Percentiles rank a stretch among this genome's conserved stretches.
Conservation (phyloP, 163 green algal species). For the Scenedesmus sp. region DNA sequence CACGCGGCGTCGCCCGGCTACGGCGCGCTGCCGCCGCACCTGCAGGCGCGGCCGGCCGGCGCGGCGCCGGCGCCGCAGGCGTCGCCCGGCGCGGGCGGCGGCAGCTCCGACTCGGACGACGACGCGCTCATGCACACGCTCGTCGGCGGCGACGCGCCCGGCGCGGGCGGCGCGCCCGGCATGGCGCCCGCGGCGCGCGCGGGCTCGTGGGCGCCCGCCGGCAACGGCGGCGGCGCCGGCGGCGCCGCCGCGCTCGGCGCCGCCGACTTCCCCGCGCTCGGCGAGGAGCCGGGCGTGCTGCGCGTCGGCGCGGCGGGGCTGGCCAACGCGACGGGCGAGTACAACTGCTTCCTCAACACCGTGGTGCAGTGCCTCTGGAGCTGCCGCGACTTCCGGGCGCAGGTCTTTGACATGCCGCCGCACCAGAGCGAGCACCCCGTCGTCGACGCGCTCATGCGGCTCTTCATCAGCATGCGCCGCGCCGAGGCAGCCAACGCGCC, state of each 20-base stretch:
- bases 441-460: slow-evolving; percentile 49
- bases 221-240: not conserved
- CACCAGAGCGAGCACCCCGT: slow-evolving; percentile 41
- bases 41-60: not conserved
- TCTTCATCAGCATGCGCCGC: slow-evolving; percentile 55
- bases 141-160: no score
- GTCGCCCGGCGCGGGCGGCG: not conserved
- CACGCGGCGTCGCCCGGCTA: not conserved
- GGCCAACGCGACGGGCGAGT: slow-evolving; percentile 66
- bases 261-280: slow-evolving; percentile 15
- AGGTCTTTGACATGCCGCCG: not conserved
- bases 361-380: slow-evolving; percentile 77
- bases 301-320: slow-evolving; percentile 18
- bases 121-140: slow-evolving; percentile 20
- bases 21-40: not conserved
- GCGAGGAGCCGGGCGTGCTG: not conserved
- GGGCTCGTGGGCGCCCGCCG: not conserved
- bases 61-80: slow-evolving; percentile 17
- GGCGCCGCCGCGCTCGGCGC: no score
- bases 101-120: slow-evolving; percentile 9
- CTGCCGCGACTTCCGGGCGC: slow-evolving; percentile 57
- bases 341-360: slow-evolving; percentile 90
- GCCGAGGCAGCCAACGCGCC: slow-evolving; percentile 12
- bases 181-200: not conserved
- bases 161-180: no score